These are phyloP conservation scores for Musa beccarii DNA, from an alignment of 176 grass and related monocot genomes.

Conservation along the genomic window DNA sequence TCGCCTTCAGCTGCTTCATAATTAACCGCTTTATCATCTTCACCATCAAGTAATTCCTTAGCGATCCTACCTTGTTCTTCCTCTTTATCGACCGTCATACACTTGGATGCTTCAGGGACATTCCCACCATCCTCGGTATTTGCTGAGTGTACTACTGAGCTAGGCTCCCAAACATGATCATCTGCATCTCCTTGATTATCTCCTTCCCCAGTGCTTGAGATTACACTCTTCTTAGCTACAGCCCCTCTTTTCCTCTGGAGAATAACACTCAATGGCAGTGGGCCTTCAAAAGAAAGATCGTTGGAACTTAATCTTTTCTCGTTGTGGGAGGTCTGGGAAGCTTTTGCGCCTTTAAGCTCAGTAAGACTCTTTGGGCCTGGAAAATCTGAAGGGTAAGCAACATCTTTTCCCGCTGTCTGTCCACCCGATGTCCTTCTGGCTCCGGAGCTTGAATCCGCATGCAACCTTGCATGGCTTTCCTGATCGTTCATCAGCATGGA, in stretches of 20 bases:
- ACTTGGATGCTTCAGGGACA: constrained; percentile 4
- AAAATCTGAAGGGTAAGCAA: neutral
- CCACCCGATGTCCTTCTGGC: neutral
- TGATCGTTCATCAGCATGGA: neutral
- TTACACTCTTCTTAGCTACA: neutral
- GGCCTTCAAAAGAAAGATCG: constrained; percentile 37
- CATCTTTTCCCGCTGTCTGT: neutral
- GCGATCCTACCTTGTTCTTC: constrained; percentile 29
- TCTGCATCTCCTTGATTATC: neutral
- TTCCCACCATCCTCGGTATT: neutral
- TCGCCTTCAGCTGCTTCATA: constrained; percentile 19
- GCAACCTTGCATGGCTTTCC: neutral
- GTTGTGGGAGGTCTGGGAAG: constrained; percentile 6
- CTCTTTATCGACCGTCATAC: constrained; percentile 4
- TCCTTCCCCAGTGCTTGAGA: neutral
- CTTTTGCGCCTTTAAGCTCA: constrained; percentile 10
- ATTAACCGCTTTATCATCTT: constrained; percentile 19
- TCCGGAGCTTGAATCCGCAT: neutral
- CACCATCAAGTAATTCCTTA: constrained; percentile 11
- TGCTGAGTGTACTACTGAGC: too few species aligned
- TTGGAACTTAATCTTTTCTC: constrained; percentile 11
- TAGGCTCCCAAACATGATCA: neutral
- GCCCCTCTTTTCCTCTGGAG: constrained; percentile 46
- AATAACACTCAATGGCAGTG: constrained; percentile 42
- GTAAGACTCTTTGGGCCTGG: constrained; percentile 9